Evolutionary conservation across 2,329 filamentous ascomycete genomes (phyloP), one percentile per base, ranked within the genome.

Genomic region (Monosporascus sp.): DNA sequence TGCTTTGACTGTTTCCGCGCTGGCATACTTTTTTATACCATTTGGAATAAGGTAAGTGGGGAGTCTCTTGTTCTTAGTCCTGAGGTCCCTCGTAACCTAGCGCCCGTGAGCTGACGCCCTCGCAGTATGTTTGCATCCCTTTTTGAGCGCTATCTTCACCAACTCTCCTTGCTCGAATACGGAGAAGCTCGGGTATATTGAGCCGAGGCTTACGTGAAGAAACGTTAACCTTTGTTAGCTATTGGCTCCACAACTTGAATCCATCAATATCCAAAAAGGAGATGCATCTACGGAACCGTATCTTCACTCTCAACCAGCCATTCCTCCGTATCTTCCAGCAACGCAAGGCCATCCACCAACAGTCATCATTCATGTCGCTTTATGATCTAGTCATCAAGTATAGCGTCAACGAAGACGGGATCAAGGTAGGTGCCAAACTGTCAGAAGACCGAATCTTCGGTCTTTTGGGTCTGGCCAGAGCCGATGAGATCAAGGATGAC

Each of bases 361-460:
- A 14, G 11, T 14, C 31, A 4, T 14, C 31, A 34, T 34, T 34
- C 14, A 57, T 55, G 18, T 50, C 54, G 3, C 51, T 68, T 2
- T 63, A 66, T 49, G 63, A 68, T 6, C 36, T 66, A 2, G 57
- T 68, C 5, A 34, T 66, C 15, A 63, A 62, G 31, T 69, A 68
- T 56, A 70, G 64, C 36, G 60, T 66, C n/a, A 65, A 64, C 24
- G 53, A 59, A 3, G 46, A 49, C 2, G 18, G 39, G 5, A 42
- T 44, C 7, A 68, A 65, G 51, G 61, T 67, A 27, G 62, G 63
- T 2, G 60, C 62, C 4, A 60, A 59, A 3, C 54, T 64, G 8
- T 49, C 61, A 1, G 65, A 67, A 18, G 69, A 71, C 51, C 60
- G 68, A 11, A 51, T 71, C 5, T 70, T 65, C 25, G 68, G 60